Conservation (phyloP, 1,284 basidiomycete species). For the Naganishia sp. region DNA sequence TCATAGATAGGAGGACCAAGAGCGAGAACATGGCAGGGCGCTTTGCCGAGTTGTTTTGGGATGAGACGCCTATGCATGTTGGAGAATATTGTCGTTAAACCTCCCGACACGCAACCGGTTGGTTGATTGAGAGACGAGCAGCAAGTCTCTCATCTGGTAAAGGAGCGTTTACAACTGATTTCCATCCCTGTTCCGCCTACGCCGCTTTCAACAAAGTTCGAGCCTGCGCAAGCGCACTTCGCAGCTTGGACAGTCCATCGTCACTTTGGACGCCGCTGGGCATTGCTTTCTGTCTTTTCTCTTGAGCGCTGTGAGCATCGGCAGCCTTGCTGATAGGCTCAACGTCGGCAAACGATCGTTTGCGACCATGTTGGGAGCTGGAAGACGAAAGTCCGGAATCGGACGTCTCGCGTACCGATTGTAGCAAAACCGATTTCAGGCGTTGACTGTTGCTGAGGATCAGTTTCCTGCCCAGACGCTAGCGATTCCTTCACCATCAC, state of each 20-base stretch:
- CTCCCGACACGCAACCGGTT: no score
- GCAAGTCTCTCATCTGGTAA: not conserved
- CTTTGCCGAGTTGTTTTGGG: not conserved
- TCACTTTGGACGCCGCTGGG: not conserved
- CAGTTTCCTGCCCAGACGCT: not conserved
- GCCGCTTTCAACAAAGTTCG: slow-evolving; percentile 10
- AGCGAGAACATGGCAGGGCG: not conserved
- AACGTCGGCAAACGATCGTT: slow-evolving; percentile 14
- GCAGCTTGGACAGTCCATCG: slow-evolving; percentile 2
- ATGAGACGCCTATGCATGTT: not conserved
- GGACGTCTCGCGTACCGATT: not conserved
- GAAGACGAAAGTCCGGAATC: not conserved
- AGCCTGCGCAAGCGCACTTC: slow-evolving; percentile 7
- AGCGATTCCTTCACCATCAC: not conserved
- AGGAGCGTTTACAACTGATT: not conserved
- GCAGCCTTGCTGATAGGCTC: not conserved
- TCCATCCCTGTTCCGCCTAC: no score
- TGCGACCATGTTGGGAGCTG: not conserved
- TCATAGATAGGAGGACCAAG: not conserved
- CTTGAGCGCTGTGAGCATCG: not conserved
- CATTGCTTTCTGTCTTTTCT: slow-evolving; percentile 13
- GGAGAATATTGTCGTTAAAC: not conserved
- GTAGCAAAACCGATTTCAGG: slow-evolving; percentile 5
- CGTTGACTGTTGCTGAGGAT: slow-evolving; percentile 7
- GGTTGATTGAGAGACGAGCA: no score